Base-by-base conservation (phyloP, 1,284 basidiomycete genomes). In the Trametes hirsuta region DNA sequence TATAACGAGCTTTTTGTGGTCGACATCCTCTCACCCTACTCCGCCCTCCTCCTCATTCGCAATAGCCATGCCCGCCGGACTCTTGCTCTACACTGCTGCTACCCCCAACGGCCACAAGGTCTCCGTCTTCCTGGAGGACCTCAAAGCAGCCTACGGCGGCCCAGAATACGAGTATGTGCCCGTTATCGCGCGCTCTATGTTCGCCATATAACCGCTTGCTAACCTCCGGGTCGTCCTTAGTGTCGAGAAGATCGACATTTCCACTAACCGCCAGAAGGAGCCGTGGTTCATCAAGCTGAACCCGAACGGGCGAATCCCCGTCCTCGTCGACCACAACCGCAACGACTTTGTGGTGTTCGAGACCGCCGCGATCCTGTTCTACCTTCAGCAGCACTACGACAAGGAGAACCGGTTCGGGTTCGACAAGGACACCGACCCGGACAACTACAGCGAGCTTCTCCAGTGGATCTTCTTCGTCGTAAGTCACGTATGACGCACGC, bases 391-490 rank as follows among this genome's bases (percentile, higher is more conserved):
- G 68, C 74, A 77, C 63, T 83, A 81, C 62, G 79, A 80, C 69
- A 75, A 73, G 55, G 80, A 83, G 44, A 66, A 74, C 73, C 80
- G 79, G 71, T 81, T 86, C 64, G 78, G 74, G 63, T 84, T 83
- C 71, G 69, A 76, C 66, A 71, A 70, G 12, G 66, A 71, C 12
- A 70, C 73, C 52, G 71, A 77, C 34, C 67, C 77, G 15, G 67
- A 76, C 55, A 70, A 75, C 63, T 77, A 81, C 67, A 86, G 84
- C 68, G 82, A 87, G 71, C 80, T 85, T 72, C 69, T 90, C 18
- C 88, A 90, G 68, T 94, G 91, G 92, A 86, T 93, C 48, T 91
- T 93, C 76, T 94, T 90, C 66, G 80, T 82, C 40, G 84, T 85
- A 67, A 64, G 83, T 70, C 9, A 25, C 18, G 21, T 30, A 6